Percentiles rank a stretch among this genome's conserved stretches.
phyloP scores from a whole-genome alignment of 1,284 basidiomycete species.

The Cryptococcus jaspeensis region DNA sequence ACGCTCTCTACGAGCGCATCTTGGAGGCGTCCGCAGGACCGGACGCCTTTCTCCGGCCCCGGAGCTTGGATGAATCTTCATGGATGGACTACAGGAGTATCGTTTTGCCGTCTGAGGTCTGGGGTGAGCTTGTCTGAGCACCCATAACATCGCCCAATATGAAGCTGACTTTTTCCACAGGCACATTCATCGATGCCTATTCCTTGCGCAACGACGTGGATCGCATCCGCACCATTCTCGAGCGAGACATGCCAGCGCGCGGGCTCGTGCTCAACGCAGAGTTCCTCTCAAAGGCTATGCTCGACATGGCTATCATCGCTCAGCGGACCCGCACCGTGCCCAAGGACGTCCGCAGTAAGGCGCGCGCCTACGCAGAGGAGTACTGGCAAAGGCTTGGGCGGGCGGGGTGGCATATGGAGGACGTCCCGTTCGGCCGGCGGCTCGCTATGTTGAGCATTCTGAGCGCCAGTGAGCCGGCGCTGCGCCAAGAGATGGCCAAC shows the following conservation, averaged over 20 bases:
- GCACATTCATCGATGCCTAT: constrained; percentile 11
- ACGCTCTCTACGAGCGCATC: constrained; percentile 19
- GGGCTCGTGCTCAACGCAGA: constrained; percentile 5
- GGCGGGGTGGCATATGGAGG: constrained; percentile 10
- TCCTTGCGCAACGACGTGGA: constrained; percentile 11
- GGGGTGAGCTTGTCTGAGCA: constrained; percentile 23
- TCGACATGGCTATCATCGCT: constrained; percentile 11
- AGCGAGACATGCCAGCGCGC: constrained; percentile 18
- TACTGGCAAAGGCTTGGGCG: constrained; percentile 16
- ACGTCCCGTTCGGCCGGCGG: constrained; percentile 9
- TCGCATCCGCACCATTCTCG: constrained; percentile 12
- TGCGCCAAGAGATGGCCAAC: constrained; percentile 7
- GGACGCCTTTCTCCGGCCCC: constrained; percentile 14
- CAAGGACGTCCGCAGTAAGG: background rate
- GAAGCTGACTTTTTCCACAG: constrained; percentile 6
- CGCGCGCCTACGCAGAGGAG: constrained; percentile 11
- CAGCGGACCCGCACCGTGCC: background rate
- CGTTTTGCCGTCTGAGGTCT: constrained; percentile 16
- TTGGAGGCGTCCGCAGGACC: constrained; percentile 24
- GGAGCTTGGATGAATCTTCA: constrained; percentile 11
- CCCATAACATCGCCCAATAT: background rate
- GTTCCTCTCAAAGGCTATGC: constrained; percentile 12
- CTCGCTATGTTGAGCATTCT: constrained; percentile 12
- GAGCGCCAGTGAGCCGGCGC: constrained; percentile 1
- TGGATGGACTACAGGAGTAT: constrained; percentile 12